Base-by-base conservation (phyloP, 1,284 basidiomycete species). In the Ceratobasidium sp. region DNA sequence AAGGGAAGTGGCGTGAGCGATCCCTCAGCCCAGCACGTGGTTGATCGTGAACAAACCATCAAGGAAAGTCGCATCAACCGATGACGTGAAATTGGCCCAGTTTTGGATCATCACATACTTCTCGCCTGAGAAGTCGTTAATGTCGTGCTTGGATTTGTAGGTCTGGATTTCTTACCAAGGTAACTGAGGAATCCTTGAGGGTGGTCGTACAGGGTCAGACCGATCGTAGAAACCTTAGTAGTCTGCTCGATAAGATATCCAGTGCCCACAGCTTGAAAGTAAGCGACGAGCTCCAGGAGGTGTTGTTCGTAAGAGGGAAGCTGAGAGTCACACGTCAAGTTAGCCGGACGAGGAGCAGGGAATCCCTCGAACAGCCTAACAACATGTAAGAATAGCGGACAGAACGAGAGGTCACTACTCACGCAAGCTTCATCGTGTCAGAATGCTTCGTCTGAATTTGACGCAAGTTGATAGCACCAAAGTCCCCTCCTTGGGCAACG, bases 401-500 rank as follows among this genome's bases (percentile, higher is more conserved):
- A n/a, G n/a, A n/a, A n/a, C n/a, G n/a, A n/a, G n/a, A n/a, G n/a
- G n/a, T n/a, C n/a, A n/a, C n/a, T n/a, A n/a, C n/a, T n/a, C 51
- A 72, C 69, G 69, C 69, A 22, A 72, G 69, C 41, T 72, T 72
- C 69, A 72, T 72, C 31, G 60, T 72, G 33, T 72, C 47, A 22
- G 69, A 66, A 56, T 75, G 73, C 24, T 75, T 33, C 41, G 67
- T 59, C 22, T 66, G 73, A 57, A 67, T 54, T 27, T 75, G 73
- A 29, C 73, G 62, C 45, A 75, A 54, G 29, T 67, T 75, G 44
- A 65, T 65, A 22, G 63, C 56, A 19, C 69, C 69, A 72, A 69
- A 80, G 51, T 80, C 79, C 1, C 79, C 79, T 14, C 78, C 79
- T 64, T 80, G 79, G 14, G 74, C 77, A 44, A 75, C 75, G 54